Evolutionary conservation across 1,139 yeast species (phyloP).

Genomic region (Scheffersomyces illinoinensis): DNA sequence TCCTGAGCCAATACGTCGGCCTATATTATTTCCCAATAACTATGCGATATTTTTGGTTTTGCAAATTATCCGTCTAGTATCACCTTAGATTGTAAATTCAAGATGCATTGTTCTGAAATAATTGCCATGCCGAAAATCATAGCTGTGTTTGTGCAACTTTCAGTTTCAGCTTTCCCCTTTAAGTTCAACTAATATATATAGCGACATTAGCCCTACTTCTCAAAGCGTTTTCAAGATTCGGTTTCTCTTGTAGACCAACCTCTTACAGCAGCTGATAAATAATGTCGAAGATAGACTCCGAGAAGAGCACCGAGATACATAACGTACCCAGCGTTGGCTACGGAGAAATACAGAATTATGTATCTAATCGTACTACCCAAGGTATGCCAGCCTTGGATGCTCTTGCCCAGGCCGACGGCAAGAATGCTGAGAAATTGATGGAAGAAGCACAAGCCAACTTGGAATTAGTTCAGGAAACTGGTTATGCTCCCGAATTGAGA

Average conservation of each 20-base stretch:
- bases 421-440: conserved; percentile 18
- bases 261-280: background rate
- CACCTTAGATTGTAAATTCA: background rate
- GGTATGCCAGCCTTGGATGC: conserved; percentile 7
- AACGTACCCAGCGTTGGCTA: conserved; percentile 20
- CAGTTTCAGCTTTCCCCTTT: background rate
- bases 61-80: background rate
- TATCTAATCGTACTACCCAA: conserved; percentile 11
- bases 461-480: conserved; percentile 33
- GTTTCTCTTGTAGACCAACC: background rate
- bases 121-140: background rate
- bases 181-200: background rate
- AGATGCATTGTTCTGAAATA: background rate
- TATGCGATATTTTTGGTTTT: background rate
- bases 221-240: background rate
- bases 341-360: conserved; percentile 20
- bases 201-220: background rate
- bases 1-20: background rate
- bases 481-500: conserved; percentile 42
- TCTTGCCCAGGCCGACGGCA: conserved; percentile 10
- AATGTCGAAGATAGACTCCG: background rate
- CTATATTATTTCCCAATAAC: background rate
- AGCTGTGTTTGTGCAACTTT: background rate
- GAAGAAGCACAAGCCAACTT: conserved; percentile 35
- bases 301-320: conserved; percentile 6